Base-by-base conservation (phyloP, 2,329 filamentous ascomycete genomes). In the Aspergillus ibericus region DNA sequence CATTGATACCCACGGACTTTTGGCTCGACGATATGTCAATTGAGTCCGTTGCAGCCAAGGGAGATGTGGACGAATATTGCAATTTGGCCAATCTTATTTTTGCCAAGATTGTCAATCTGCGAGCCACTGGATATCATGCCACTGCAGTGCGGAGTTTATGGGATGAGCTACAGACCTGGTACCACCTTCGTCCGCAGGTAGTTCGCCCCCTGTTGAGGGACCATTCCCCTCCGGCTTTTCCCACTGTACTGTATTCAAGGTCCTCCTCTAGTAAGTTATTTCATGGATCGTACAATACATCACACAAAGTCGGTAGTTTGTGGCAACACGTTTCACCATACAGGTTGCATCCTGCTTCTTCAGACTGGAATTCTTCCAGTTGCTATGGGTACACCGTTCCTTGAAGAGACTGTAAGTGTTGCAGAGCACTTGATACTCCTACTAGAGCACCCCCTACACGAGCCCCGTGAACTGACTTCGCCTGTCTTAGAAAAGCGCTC, bases 291-390 rank as follows among this genome's bases (percentile, higher is more conserved):
- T 15, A 27, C 15, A 2, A 18, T 47, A 8, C 22, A n/a, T 15
- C 42, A 5, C 6, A 6, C 38, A 20, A 20, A 53, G 5, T 38
- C 13, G 16, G 9, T 42, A 63, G 61, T 61, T 38, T 63, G 61
- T 20, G 59, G 59, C 2, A 61, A 63, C 58, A 63, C 61, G 12
- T 63, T 63, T 27, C 62, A 62, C 35, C 61, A 63, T 59, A 29
- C 61, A 8, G 62, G 62, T 2, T 64, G 36, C 16, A 64, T 64
- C 15, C 51, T 64, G 22, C 59, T 64, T n/a, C 35, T 62, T 8
- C 62, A 62, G 27, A 53, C 59, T 5, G 56, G 29, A 9, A 3
- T 32, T 32, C 29, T 32, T 32, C 29, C 29, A 32, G 25, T 16
- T 38, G n/a, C 4, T 5, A 16, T n/a, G 9, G 35, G 35, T 38